phyloP scores from a whole-genome alignment of 2,329 filamentous ascomycete species.

The Colletotrichum cordylinicola region DNA sequence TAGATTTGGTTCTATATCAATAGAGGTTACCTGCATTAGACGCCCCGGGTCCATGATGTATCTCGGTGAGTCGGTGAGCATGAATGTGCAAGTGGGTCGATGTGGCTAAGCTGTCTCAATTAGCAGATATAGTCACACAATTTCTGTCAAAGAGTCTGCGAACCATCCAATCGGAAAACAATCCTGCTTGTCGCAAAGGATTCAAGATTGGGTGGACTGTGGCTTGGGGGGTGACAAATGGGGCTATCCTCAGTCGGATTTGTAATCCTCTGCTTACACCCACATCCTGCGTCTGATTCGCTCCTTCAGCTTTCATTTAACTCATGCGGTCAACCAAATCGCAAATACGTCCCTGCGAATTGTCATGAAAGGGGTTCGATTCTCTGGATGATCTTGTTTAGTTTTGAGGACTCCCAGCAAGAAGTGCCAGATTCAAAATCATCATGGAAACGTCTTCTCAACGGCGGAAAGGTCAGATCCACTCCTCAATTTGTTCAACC shows the following conservation, averaged over 20 bases:
- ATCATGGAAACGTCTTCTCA: conserved; percentile 33
- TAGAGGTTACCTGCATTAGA: not conserved
- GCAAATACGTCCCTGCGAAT: not conserved
- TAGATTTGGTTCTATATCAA: not conserved
- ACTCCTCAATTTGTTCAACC: not conserved
- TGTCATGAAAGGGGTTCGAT: not conserved
- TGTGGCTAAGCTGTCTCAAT: not conserved
- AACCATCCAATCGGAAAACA: not conserved
- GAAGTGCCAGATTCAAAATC: not conserved
- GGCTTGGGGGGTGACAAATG: not conserved
- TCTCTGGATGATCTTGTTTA: not conserved
- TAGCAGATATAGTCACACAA: not conserved
- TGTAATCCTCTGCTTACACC: not conserved
- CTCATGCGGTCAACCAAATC: not conserved
- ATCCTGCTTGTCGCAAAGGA: not conserved
- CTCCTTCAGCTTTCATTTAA: not conserved
- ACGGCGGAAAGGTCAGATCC: conserved; percentile 27
- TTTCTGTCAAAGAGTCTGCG: not conserved
- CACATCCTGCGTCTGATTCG: not conserved
- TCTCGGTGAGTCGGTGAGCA: not conserved
- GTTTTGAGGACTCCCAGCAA: not conserved
- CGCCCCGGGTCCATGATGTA: not conserved
- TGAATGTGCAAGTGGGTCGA: not conserved
- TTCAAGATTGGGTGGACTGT: not conserved
- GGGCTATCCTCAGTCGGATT: not conserved